A percentile compares a stretch with the other conserved stretches of the same genome.
phyloP scores from a whole-genome alignment of 2,329 filamentous ascomycete species.

The Botrytis pseudocinerea region DNA sequence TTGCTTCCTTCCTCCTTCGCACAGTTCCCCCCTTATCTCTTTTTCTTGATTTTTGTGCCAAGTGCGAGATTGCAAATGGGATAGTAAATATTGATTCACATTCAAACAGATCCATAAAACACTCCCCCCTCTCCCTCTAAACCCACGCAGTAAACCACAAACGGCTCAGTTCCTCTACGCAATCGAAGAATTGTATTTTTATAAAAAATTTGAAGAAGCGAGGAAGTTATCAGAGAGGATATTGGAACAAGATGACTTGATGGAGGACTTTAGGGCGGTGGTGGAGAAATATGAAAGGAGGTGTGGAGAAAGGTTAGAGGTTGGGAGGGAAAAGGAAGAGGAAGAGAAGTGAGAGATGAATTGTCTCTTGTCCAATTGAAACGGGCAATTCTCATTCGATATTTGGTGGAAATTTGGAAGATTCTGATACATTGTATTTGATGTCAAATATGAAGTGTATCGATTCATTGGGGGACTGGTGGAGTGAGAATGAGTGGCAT shows the following conservation, averaged over 20 bases:
- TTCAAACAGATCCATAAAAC: slow-evolving; percentile 34
- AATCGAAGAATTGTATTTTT: slow-evolving; percentile 42
- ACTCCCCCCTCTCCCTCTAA: slow-evolving; percentile 32
- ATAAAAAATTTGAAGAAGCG: slow-evolving; percentile 37
- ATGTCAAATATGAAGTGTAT: background rate
- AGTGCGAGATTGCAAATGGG: background rate
- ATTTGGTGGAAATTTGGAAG: background rate
- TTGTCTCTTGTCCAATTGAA: background rate
- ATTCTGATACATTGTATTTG: background rate
- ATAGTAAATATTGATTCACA: background rate
- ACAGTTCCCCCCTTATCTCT: background rate
- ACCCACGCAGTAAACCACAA: slow-evolving; percentile 37
- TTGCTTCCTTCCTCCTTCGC: background rate
- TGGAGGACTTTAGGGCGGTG: slow-evolving; percentile 32
- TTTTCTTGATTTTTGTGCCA: background rate
- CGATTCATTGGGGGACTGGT: background rate
- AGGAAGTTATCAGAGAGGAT: slow-evolving; percentile 27
- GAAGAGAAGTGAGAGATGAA: background rate
- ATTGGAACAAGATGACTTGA: slow-evolving; percentile 31
- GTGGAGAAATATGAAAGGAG: slow-evolving; percentile 33
- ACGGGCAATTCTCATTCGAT: background rate
- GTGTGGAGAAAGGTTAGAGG: slow-evolving; percentile 27
- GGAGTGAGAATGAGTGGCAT: background rate
- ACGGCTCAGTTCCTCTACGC: slow-evolving; percentile 39
- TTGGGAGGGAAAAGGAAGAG: background rate